Base-by-base conservation (phyloP, 495 filamentous ascomycete species). In the Symbiotaphrina buchneri region DNA sequence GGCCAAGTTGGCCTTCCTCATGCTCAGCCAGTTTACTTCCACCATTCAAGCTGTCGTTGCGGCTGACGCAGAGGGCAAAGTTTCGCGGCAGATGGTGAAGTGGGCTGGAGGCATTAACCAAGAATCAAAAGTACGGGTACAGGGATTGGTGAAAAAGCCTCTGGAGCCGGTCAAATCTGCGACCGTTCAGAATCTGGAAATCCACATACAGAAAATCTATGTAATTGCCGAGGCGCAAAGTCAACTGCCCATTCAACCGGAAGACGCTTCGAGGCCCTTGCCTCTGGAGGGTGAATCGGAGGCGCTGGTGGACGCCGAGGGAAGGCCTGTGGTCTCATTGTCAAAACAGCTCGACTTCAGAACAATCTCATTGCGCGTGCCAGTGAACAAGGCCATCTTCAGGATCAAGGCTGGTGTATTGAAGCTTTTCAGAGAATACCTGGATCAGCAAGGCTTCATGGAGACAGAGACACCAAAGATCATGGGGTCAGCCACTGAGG, bases 71-170 rank as follows among this genome's bases (percentile, higher is more conserved):
- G 43, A 48, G 32, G 52, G 45, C 33, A 47, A 43, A 24, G 45
- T 74, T 10, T 66, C 59, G 41, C 63, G 61, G 40, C 72, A 84
- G 53, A 93, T 95, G 71, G 74, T 92, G 20, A 85, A 91, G 51
- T 94, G 76, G 66, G 71, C 70, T 10, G 70, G 73, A 39, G 71
- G 66, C 34, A 54, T 95, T 36, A 80, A 74, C 36, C 57, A 68
- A 23, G 84, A 94, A 51, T 75, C 67, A 5, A 64, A 84, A 17
- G 74, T 95, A 20, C 61, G 76, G 39, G 71, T 92, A 19, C 66
- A 71, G 24, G 87, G 79, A 34, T 52, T 64, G 14, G 57, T 92
- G 13, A 74, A 81, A 48, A 64, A 65, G 49, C 70, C 82, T 2
- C 62, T 67, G 5, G 75, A 85, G 37, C 59, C 65, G 22, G 68